phyloP scores from a whole-genome alignment of 1,139 yeast genomes.

The Debaryomyces robertsiae region DNA sequence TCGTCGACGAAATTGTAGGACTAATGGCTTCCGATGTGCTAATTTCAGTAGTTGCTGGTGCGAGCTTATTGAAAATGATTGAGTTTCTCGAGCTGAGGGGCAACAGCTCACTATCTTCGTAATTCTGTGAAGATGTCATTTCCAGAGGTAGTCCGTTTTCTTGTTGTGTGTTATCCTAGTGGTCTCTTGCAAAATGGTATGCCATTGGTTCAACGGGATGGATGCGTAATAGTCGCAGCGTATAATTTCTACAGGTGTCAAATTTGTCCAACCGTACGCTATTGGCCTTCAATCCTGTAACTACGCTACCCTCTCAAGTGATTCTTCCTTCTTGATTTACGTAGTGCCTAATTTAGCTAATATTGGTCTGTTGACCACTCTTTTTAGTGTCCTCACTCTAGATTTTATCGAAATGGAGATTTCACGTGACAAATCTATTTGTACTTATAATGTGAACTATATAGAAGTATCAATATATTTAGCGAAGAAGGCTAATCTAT shows the following conservation, averaged over 20 bases:
- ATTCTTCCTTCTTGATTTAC: no score
- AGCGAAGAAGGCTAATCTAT: no score
- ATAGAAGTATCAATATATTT: background rate
- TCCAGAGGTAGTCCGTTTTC: background rate
- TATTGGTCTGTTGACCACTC: no score
- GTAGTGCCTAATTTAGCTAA: no score
- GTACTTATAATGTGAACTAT: background rate
- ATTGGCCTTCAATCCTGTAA: no score
- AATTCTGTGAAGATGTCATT: conserved; percentile 9
- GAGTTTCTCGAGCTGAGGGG: conserved; percentile 5
- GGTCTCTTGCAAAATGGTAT: background rate
- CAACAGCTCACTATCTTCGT: conserved; percentile 2
- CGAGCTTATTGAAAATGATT: conserved; percentile 9
- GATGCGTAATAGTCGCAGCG: no score
- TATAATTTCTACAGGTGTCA: no score
- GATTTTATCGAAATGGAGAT: background rate
- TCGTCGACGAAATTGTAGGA: conserved; percentile 16
- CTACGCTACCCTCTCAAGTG: no score
- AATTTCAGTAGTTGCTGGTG: conserved; percentile 18
- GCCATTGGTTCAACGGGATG: no score
- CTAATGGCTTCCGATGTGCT: conserved; percentile 20
- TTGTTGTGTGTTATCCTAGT: background rate
- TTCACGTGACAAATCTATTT: background rate
- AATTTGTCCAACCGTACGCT: no score
- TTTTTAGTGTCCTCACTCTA: background rate